phyloP scores from a whole-genome alignment of 1,284 basidiomycete genomes.

The Ceratobasidium sp. region DNA sequence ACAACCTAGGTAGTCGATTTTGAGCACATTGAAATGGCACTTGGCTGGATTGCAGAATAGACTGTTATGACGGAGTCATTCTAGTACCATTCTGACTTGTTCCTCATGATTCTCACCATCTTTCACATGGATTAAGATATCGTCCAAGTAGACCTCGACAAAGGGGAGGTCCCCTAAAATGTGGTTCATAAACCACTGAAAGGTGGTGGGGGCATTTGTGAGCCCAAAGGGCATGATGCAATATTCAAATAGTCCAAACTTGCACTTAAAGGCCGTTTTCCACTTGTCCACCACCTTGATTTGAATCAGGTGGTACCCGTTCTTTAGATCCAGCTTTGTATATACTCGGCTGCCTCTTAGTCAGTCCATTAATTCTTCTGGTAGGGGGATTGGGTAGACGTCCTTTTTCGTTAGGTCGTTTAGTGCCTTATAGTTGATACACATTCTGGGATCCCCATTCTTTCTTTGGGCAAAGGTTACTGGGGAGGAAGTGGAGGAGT shows the following conservation, averaged over 20 bases:
- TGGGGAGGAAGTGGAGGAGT: conserved; percentile 40
- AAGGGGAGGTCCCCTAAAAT: conserved; percentile 20
- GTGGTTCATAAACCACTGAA: conserved; percentile 33
- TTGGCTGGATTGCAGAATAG: conserved; percentile 46
- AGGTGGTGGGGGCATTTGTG: conserved; percentile 24
- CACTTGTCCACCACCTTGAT: conserved; percentile 31
- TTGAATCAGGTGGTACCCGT: conserved; percentile 14
- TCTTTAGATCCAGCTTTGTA: conserved; percentile 32
- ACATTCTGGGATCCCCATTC: conserved; percentile 25
- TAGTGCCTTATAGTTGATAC: conserved; percentile 32
- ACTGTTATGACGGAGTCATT: conserved; percentile 32
- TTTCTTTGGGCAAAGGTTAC: conserved; percentile 39
- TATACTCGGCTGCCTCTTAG: conserved; percentile 18
- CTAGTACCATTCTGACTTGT: conserved; percentile 36
- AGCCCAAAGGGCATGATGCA: conserved; percentile 37
- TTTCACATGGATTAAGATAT: conserved; percentile 42
- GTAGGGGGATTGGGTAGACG: conserved; percentile 31
- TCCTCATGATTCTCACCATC: conserved; percentile 21
- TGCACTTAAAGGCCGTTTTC: conserved; percentile 39
- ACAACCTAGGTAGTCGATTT: conserved; percentile 44
- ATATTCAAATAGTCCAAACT: conserved; percentile 36
- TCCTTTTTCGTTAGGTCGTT: conserved; percentile 39
- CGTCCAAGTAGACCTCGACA: conserved; percentile 38
- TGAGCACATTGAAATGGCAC: conserved; percentile 48
- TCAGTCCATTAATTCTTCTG: conserved; percentile 20